Percentiles rank a stretch among this genome's conserved stretches.
Evolutionary conservation across 2,329 filamentous ascomycete genomes (phyloP).

Genomic region (Epichloe glyceriae): DNA sequence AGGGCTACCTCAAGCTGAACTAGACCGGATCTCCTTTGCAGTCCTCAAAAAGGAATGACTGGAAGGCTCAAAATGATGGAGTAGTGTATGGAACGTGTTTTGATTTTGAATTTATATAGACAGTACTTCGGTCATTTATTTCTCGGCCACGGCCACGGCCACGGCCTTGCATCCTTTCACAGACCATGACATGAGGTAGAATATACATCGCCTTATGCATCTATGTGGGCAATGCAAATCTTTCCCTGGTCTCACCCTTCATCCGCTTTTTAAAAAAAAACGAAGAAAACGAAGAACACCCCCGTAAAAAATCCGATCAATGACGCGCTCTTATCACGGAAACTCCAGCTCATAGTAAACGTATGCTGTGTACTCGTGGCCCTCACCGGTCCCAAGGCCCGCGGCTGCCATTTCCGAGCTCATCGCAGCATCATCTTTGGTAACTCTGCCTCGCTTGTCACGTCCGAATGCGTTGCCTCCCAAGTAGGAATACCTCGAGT

Average conservation of each 20-base stretch:
- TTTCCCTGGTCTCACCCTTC: not conserved
- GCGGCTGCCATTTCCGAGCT: constrained; percentile 75
- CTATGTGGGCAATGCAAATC: not conserved
- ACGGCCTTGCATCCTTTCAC: constrained; percentile 1
- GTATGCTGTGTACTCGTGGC: constrained; percentile 83
- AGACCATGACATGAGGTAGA: constrained; percentile 14
- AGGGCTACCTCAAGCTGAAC: constrained; percentile 35
- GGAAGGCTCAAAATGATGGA: not conserved
- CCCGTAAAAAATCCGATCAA: not conserved
- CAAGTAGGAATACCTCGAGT: constrained; percentile 78
- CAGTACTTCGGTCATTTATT: not conserved
- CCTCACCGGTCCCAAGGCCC: constrained; percentile 53
- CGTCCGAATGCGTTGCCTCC: constrained; percentile 87
- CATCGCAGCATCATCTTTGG: constrained; percentile 73
- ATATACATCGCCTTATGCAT: constrained; percentile 17
- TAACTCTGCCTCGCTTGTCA: constrained; percentile 85
- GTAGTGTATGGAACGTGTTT: not conserved
- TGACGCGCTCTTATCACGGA: constrained; percentile 18
- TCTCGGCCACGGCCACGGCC: not conserved
- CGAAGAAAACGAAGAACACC: not conserved
- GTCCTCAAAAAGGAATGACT: not conserved
- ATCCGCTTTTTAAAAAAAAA: not conserved
- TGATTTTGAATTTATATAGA: not conserved
- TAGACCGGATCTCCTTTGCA: not conserved
- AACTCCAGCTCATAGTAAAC: constrained; percentile 96